Evolutionary conservation across 1,139 yeast species (phyloP), one percentile per base, ranked within the genome.

Genomic region (Suhomyces bolitotheri): DNA sequence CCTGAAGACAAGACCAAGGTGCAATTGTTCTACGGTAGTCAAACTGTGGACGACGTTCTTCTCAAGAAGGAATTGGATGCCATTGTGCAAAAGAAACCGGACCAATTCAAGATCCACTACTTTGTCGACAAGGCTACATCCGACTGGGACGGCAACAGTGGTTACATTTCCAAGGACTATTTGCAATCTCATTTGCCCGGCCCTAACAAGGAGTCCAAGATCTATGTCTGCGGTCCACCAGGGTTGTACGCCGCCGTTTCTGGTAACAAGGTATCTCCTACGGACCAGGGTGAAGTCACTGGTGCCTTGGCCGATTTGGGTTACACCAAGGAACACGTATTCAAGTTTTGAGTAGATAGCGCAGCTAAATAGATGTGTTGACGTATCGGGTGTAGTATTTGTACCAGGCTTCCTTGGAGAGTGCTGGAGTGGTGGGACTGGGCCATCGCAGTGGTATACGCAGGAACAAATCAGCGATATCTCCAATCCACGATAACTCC

Each of bases 271-370:
- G 73, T 66, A 30, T 81, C 95, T 36, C 95, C 97, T 51, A 58
- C 82, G 39, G 97, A 90, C 58, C 98, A 92, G 71, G 98, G 98
- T 64, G 96, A 87, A 66, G 77, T 94, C 41, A 71, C 81, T 25
- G 99, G 99, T 56, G 77, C 80, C 36, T 79, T 94, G 60, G 80
- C 80, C 54, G 97, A 92, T 27, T 76, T 94, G 51, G 97, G 97
- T 39, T 90, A 76, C 78, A 66, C 78, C 63, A 83, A 86, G 71
- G 90, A 85, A 43, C 81, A 87, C 56, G 97, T 92, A 34, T 90
- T 78, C 69, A 92, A 92, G 72, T 92, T 88, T 62, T 92, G 25
- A 24, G 23, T 4, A 7, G 13, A 15, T 16, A 16, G 20, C 20
- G 20, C 8, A 17, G 8, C 20, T 16, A 13, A 16, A 38, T 24